These are phyloP conservation scores for Henckelia pumila DNA, from an alignment of 257 asterid genomes.

Conservation along the genomic window DNA sequence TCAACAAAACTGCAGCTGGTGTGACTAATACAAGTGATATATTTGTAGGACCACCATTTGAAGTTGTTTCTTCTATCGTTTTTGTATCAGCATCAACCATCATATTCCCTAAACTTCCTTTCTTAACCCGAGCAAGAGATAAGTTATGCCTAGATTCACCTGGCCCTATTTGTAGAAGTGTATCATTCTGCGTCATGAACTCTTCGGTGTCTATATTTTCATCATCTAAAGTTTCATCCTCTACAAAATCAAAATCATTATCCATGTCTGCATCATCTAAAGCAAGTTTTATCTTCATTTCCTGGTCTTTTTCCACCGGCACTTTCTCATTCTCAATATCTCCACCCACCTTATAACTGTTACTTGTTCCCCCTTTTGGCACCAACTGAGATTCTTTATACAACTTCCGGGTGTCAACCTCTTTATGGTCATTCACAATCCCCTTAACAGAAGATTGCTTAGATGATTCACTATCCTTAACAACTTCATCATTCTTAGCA, in stretches of 20 bases:
- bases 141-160: constrained; percentile 22
- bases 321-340: constrained; percentile 22
- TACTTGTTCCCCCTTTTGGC: constrained; percentile 30
- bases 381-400: constrained; percentile 32
- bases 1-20: constrained; percentile 25
- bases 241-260: constrained; percentile 58
- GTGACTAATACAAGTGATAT: constrained; percentile 21
- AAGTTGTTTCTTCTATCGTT: constrained; percentile 8
- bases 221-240: constrained; percentile 52
- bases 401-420: constrained; percentile 24
- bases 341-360: constrained; percentile 3
- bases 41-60: constrained; percentile 2
- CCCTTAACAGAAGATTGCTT: constrained; percentile 24
- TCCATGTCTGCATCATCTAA: constrained; percentile 36
- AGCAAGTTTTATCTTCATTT: constrained; percentile 24
- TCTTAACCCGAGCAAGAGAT: constrained; percentile 30
- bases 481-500: constrained; percentile 17
- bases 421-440: constrained; percentile 22
- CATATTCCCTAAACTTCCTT: constrained; percentile 27
- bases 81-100: constrained; percentile 13
- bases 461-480: constrained; percentile 24
- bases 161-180: constrained; percentile 10
- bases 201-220: constrained; percentile 36
- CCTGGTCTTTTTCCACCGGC: constrained; percentile 22
- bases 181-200: constrained; percentile 26